These are phyloP conservation scores for Fusarium lateritium DNA, from an alignment of 2,329 filamentous ascomycete genomes.

Conservation along the genomic window DNA sequence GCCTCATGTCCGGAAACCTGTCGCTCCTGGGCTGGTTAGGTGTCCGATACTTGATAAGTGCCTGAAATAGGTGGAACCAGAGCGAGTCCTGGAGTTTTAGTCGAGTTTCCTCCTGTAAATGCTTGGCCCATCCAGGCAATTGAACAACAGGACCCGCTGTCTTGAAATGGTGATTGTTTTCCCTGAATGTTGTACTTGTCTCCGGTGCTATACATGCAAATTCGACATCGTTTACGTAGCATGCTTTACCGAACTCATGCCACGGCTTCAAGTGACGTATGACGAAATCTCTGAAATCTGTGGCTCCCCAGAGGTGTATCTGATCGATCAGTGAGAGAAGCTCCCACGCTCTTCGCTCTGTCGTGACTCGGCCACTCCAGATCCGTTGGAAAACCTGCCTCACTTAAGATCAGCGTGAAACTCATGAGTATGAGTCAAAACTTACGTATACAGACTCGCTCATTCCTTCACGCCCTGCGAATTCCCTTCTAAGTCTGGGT, in stretches of 20 bases:
- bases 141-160: no score
- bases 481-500: not conserved
- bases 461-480: not conserved
- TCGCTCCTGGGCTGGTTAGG: no score
- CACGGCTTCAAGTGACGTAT: slow-evolving; percentile 8
- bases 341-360: slow-evolving; percentile 7
- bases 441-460: slow-evolving; percentile 2
- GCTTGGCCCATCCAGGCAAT: no score
- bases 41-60: no score
- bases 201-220: not conserved
- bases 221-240: not conserved
- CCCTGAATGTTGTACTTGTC: no score
- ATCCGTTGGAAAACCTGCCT: not conserved
- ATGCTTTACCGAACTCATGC: slow-evolving; percentile 5
- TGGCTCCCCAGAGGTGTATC: slow-evolving; percentile 12
- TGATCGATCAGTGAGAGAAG: slow-evolving; percentile 10
- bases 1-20: no score
- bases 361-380: not conserved
- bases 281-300: slow-evolving; percentile 8
- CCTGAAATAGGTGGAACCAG: no score
- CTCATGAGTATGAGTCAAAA: no score
- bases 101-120: no score
- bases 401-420: no score
- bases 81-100: no score
- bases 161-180: no score